Conservation (phyloP, 352 stramenopile species). For the Phytophthora sojae region DNA sequence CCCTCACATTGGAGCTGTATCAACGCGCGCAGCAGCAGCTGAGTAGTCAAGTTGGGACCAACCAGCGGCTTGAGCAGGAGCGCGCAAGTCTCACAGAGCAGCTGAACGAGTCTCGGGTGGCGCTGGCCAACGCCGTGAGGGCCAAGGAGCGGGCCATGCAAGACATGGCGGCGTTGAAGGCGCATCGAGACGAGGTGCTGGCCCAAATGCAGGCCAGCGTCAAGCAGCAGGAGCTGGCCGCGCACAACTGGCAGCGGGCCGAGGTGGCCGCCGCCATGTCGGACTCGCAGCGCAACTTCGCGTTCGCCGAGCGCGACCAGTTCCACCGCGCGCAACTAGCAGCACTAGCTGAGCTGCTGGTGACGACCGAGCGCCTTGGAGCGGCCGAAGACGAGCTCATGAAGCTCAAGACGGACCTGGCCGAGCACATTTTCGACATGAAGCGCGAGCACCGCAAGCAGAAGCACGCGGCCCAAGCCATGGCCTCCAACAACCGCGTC, state of each 20-base stretch:
- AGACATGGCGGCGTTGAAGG: conserved; percentile 44
- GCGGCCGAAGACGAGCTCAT: conserved; percentile 61
- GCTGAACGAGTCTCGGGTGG: conserved; percentile 36
- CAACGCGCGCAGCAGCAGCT: conserved; percentile 23
- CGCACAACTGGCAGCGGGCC: conserved; percentile 62
- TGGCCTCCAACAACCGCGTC: conserved; percentile 4
- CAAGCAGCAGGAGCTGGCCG: conserved; percentile 47
- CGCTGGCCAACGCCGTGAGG: conserved; percentile 42
- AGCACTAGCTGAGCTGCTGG: conserved; percentile 51
- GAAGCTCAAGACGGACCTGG: conserved; percentile 63
- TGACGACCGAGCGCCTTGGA: conserved; percentile 55
- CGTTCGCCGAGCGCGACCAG: conserved; percentile 62
- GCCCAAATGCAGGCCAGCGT: conserved; percentile 55
- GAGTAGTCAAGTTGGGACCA: neutral
- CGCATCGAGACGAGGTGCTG: conserved; percentile 60
- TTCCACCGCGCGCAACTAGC: conserved; percentile 54
- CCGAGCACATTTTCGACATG: conserved; percentile 75
- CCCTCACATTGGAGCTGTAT: conserved; percentile 12
- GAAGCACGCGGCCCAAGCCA: conserved; percentile 39
- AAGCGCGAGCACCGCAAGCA: conserved; percentile 52
- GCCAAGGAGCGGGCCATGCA: conserved; percentile 33
- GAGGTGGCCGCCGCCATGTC: conserved; percentile 65
- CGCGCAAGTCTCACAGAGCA: conserved; percentile 17
- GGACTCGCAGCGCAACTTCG: conserved; percentile 76
- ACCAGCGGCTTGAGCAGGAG: conserved; percentile 26